phyloP scores from a whole-genome alignment of 768 basidiomycete species.

The Rhizopogon vesiculosus region DNA sequence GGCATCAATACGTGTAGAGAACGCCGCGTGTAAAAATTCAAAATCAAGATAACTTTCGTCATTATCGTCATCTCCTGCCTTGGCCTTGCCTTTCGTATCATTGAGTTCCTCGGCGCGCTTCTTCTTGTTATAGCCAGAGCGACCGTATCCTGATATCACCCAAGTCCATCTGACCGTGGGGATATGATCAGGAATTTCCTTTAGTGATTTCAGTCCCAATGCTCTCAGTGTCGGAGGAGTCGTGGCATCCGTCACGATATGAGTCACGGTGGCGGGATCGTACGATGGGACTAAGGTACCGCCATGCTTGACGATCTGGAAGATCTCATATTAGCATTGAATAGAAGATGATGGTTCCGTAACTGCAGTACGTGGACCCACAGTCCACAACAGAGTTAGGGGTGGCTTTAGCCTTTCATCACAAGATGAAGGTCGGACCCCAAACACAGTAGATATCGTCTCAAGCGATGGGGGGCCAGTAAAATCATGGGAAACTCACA shows the following conservation, averaged over 20 bases:
- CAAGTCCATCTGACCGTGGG: slow-evolving; percentile 64
- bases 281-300: slow-evolving; percentile 57
- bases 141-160: slow-evolving; percentile 40
- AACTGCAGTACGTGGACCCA: not conserved
- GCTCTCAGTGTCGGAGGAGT: slow-evolving; percentile 25
- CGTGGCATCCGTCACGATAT: slow-evolving; percentile 54
- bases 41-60: slow-evolving; percentile 24
- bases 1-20: slow-evolving; percentile 42
- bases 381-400: not conserved
- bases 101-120: slow-evolving; percentile 2
- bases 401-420: not conserved
- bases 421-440: not conserved
- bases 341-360: not conserved
- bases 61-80: slow-evolving; percentile 1
- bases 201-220: slow-evolving; percentile 44
- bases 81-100: slow-evolving; percentile 10
- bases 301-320: slow-evolving; percentile 60
- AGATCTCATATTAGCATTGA: not conserved
- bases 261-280: slow-evolving; percentile 54
- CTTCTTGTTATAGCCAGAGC: slow-evolving; percentile 12
- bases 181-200: slow-evolving; percentile 60
- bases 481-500: slow-evolving; percentile 36
- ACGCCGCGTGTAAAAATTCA: slow-evolving; percentile 44
- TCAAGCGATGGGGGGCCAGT: not conserved
- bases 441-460: not conserved